These are phyloP conservation scores for Colletotrichum salicis DNA, from an alignment of 2,329 filamentous ascomycete species.

Conservation along the genomic window DNA sequence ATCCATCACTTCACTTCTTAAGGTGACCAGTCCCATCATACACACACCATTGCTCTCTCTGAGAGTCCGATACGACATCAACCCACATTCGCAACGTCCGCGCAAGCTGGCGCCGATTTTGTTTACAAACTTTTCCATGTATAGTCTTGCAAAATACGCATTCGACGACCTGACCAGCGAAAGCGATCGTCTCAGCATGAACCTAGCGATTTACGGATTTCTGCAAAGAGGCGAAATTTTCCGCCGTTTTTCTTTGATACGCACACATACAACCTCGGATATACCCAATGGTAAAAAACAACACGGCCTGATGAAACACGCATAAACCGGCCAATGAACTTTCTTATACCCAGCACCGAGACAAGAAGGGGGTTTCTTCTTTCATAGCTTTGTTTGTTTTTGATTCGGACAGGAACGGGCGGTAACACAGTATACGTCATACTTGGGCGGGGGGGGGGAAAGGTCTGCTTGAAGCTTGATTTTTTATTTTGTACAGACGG, in stretches of 20 bases:
- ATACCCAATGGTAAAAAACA: conserved; percentile 17
- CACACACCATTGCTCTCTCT: not conserved
- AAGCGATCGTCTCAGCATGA: conserved; percentile 1
- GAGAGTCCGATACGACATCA: conserved; percentile 22
- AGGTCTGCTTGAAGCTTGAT: not conserved
- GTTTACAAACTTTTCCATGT: conserved; percentile 21
- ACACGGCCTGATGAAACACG: conserved; percentile 20
- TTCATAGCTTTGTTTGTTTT: not conserved
- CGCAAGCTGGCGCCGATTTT: conserved; percentile 5
- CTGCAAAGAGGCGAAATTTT: not conserved
- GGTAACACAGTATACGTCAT: conserved; percentile 27
- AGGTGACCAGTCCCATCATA: conserved; percentile 25
- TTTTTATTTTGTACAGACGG: not conserved
- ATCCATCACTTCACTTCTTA: conserved; percentile 30
- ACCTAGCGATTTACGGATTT: not conserved
- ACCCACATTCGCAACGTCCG: not conserved
- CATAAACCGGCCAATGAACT: conserved; percentile 1
- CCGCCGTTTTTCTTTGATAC: not conserved
- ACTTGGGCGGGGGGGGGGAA: not conserved
- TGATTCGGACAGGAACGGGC: not conserved
- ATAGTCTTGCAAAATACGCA: not conserved
- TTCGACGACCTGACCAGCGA: not conserved
- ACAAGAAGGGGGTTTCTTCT: not conserved
- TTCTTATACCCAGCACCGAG: conserved; percentile 16
- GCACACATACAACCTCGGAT: conserved; percentile 17